Conservation (phyloP, 73 alveolate genomes). For the Durusdinium trenchii region DNA sequence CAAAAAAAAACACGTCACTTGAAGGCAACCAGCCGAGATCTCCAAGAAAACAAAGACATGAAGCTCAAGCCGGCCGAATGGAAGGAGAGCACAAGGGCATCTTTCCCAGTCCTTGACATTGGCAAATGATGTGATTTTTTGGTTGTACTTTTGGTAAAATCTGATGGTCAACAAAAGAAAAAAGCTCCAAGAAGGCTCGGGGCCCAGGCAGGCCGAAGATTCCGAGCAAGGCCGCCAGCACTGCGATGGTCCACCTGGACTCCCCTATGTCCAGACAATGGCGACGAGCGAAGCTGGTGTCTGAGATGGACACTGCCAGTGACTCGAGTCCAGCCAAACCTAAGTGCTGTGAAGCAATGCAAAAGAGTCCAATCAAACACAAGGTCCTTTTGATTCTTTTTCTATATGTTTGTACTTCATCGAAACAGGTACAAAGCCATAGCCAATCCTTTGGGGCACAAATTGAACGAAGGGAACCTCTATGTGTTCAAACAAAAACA, state of each 20-base stretch:
- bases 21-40: too few relatives aligned
- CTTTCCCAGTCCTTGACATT: background rate
- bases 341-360: background rate
- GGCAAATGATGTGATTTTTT: background rate
- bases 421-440: too few relatives aligned
- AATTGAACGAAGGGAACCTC: too few relatives aligned
- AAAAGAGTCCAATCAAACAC: too few relatives aligned
- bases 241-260: slow-evolving; percentile 29
- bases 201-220: background rate
- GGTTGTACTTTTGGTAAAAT: background rate
- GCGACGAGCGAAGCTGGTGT: background rate
- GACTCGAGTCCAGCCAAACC: slow-evolving; percentile 32
- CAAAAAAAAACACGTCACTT: background rate
- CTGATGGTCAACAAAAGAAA: background rate
- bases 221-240: slow-evolving; percentile 12
- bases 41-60: background rate
- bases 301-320: slow-evolving; percentile 32
- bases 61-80: slow-evolving; percentile 9
- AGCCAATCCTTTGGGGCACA: too few relatives aligned
- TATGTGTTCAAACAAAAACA: too few relatives aligned
- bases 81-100: slow-evolving; percentile 23
- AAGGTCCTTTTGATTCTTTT: too few relatives aligned
- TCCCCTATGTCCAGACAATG: background rate
- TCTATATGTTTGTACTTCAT: too few relatives aligned
- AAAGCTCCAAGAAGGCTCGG: background rate